phyloP scores from a whole-genome alignment of 1,284 basidiomycete species.

The Ganoderma lingzhi region DNA sequence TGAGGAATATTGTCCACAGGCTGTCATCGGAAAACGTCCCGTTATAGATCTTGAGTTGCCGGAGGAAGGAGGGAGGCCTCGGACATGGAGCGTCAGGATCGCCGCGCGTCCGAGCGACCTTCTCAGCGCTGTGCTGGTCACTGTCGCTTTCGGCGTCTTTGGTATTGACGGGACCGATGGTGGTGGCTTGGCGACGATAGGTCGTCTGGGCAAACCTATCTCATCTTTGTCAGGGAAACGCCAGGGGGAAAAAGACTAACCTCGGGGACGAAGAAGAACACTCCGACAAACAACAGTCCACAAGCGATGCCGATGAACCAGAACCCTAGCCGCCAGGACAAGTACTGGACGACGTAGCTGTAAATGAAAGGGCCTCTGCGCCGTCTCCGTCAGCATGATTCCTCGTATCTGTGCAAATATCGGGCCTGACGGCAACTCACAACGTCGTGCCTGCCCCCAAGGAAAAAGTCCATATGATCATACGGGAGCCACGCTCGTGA shows the following conservation, averaged over 20 bases:
- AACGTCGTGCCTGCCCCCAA: constrained; percentile 52
- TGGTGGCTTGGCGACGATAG: no score
- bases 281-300: constrained; percentile 43
- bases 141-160: no score
- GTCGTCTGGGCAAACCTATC: no score
- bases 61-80: constrained; percentile 40
- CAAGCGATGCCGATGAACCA: constrained; percentile 53
- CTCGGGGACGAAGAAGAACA: constrained; percentile 55
- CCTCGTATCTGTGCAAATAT: neutral
- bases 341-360: constrained; percentile 51
- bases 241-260: constrained; percentile 26
- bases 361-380: constrained; percentile 47
- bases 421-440: constrained; percentile 35
- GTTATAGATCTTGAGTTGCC: constrained; percentile 47
- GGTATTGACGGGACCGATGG: no score
- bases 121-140: neutral
- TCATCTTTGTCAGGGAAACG: no score
- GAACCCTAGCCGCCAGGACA: constrained; percentile 51
- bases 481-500: constrained; percentile 51
- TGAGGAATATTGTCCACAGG: constrained; percentile 45
- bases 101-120: neutral
- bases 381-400: neutral
- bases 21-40: constrained; percentile 46
- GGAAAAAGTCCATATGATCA: constrained; percentile 52
- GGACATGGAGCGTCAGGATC: constrained; percentile 7